Conservation (phyloP, 2,329 filamentous ascomycete species). For the Xylaria hypoxylon region DNA sequence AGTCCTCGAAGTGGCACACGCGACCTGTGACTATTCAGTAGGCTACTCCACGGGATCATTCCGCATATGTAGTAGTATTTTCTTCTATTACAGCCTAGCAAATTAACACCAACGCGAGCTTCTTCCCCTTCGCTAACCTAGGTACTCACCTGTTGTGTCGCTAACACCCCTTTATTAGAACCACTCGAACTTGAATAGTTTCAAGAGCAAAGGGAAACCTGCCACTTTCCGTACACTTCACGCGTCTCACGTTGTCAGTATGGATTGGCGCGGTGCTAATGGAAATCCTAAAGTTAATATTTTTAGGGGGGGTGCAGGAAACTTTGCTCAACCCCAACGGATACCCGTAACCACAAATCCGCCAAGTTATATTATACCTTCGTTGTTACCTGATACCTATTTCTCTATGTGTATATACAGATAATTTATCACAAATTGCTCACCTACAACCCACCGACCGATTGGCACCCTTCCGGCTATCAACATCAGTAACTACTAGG, state of each 20-base stretch:
- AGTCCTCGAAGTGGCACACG: not conserved
- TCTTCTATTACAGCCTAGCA: not conserved
- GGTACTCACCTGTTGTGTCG: no score
- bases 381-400: not conserved
- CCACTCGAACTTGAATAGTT: not conserved
- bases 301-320: not conserved
- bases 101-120: not conserved
- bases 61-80: not conserved
- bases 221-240: no score
- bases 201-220: not conserved
- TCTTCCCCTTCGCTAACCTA: not conserved
- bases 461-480: no score
- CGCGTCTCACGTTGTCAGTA: not conserved
- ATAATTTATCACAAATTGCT: not conserved
- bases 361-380: not conserved
- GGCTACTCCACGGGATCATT: not conserved
- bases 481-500: not conserved
- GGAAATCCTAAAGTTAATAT: not conserved
- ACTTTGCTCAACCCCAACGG: not conserved
- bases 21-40: not conserved
- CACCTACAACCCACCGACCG: not conserved
- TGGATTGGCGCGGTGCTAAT: not conserved
- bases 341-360: not conserved
- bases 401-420: not conserved
- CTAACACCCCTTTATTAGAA: no score